These are phyloP conservation scores for Raffaelea albimanens DNA, from an alignment of 2,329 filamentous ascomycete genomes.

Conservation along the genomic window DNA sequence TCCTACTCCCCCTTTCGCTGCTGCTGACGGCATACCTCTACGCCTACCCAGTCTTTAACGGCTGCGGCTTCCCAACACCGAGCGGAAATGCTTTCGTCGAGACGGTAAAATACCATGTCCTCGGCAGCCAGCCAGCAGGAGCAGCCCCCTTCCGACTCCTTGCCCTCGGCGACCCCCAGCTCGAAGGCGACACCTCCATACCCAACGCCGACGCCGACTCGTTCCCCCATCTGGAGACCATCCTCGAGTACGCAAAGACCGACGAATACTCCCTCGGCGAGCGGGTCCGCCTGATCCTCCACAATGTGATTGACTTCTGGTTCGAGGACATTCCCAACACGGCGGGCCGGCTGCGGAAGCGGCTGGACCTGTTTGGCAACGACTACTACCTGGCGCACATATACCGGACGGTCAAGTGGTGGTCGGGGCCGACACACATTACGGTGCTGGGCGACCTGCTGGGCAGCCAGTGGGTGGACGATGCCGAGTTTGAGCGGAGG, in stretches of 20 bases:
- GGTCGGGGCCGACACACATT: slow-evolving; percentile 75
- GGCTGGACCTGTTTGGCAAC: slow-evolving; percentile 82
- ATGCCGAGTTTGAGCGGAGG: slow-evolving; percentile 71
- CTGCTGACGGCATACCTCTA: slow-evolving; percentile 71
- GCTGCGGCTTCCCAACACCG: slow-evolving; percentile 67
- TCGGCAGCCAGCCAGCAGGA: not conserved
- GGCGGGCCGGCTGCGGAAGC: slow-evolving; percentile 62
- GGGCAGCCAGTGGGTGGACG: slow-evolving; percentile 88
- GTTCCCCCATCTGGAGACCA: slow-evolving; percentile 44
- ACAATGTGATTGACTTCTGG: slow-evolving; percentile 52
- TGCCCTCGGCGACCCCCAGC: slow-evolving; percentile 81
- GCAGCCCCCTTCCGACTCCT: slow-evolving; percentile 64
- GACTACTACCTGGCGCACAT: slow-evolving; percentile 93
- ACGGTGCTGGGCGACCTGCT: slow-evolving; percentile 84
- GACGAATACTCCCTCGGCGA: slow-evolving; percentile 40
- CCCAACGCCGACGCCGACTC: slow-evolving; percentile 44
- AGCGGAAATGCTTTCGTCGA: slow-evolving; percentile 26
- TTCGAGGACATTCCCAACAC: slow-evolving; percentile 60
- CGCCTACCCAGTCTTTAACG: slow-evolving; percentile 71
- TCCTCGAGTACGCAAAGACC: slow-evolving; percentile 35
- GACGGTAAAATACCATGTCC: slow-evolving; percentile 28
- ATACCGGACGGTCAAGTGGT: slow-evolving; percentile 76
- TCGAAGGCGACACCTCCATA: slow-evolving; percentile 85
- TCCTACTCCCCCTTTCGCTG: slow-evolving; percentile 57
- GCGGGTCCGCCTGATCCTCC: slow-evolving; percentile 41